Percentiles rank a stretch among this genome's conserved stretches.
phyloP scores from a whole-genome alignment of 2,329 filamentous ascomycete species.

The Trichoderma sp. region DNA sequence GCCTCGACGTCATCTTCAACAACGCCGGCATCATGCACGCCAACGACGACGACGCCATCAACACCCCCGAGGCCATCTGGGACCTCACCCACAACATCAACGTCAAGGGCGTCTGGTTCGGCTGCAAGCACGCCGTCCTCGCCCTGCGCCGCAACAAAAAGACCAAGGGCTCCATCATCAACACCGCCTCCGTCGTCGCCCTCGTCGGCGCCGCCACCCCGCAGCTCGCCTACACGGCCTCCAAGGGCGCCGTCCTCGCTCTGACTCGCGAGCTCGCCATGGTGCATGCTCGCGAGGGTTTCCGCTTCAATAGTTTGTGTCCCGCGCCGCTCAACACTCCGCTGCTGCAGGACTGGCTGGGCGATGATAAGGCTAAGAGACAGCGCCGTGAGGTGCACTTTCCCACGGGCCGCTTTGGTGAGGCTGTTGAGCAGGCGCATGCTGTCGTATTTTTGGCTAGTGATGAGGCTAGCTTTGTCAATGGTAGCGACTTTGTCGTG shows the following conservation, averaged over 20 bases:
- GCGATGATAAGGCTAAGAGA: constrained; percentile 81
- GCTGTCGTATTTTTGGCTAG: constrained; percentile 85
- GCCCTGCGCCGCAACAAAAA: constrained; percentile 79
- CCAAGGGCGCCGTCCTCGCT: constrained; percentile 88
- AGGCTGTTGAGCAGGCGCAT: constrained; percentile 91
- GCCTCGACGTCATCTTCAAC: constrained; percentile 92
- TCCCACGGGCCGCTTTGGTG: constrained; percentile 82
- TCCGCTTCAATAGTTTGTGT: constrained; percentile 87
- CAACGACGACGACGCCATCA: constrained; percentile 74
- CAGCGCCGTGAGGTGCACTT: constrained; percentile 85
- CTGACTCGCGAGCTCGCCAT: constrained; percentile 89
- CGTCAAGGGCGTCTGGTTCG: constrained; percentile 98
- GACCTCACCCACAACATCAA: constrained; percentile 92
- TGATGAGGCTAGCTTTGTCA: constrained; percentile 88
- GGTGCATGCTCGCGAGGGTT: constrained; percentile 85
- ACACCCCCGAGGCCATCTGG: constrained; percentile 89
- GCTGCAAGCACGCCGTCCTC: constrained; percentile 86
- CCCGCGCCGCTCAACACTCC: constrained; percentile 92
- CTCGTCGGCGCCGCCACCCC: constrained; percentile 85
- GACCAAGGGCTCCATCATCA: constrained; percentile 80
- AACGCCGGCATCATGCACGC: constrained; percentile 97
- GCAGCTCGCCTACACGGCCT: constrained; percentile 89
- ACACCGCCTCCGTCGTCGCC: constrained; percentile 87
- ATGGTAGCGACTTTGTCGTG: constrained; percentile 89
- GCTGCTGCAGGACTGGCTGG: constrained; percentile 89